Conservation (phyloP, 495 filamentous ascomycete species). For the Pyrenopolyporus hunteri region DNA sequence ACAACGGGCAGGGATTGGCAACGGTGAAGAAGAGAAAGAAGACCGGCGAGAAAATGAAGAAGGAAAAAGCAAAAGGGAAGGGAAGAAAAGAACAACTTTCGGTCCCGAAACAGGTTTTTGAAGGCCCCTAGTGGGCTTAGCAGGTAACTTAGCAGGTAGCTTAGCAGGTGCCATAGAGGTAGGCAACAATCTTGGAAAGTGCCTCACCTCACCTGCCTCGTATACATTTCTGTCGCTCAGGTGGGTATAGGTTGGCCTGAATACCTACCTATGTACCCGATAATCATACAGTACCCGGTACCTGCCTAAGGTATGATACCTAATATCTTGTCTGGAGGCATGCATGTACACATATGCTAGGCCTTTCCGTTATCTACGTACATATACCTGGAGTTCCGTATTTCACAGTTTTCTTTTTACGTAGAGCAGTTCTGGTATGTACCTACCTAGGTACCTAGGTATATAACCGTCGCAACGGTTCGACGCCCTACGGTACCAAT, state of each 20-base stretch:
- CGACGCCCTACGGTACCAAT: no score
- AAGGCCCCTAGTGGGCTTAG: neutral
- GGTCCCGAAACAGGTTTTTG: conserved; percentile 18
- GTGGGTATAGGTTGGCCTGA: no score
- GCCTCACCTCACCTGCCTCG: no score
- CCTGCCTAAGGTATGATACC: no score
- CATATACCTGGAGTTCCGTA: no score
- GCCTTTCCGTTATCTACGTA: no score
- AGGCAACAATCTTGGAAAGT: neutral
- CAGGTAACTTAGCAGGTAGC: neutral
- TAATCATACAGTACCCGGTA: no score
- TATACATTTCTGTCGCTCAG: no score
- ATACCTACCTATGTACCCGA: no score
- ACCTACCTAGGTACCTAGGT: neutral
- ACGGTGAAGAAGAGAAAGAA: conserved; percentile 9
- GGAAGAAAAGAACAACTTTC: conserved; percentile 5
- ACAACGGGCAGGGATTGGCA: neutral
- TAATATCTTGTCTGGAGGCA: no score
- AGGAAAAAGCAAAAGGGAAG: conserved; percentile 5
- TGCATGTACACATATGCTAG: no score
- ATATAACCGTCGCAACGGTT: neutral
- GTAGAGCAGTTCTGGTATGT: neutral
- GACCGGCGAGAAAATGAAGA: neutral
- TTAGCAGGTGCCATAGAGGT: neutral
- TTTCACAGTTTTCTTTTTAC: neutral